Percentiles rank a stretch among this genome's conserved stretches.
phyloP scores from a whole-genome alignment of 768 basidiomycete genomes.

The Trametes cingulata region DNA sequence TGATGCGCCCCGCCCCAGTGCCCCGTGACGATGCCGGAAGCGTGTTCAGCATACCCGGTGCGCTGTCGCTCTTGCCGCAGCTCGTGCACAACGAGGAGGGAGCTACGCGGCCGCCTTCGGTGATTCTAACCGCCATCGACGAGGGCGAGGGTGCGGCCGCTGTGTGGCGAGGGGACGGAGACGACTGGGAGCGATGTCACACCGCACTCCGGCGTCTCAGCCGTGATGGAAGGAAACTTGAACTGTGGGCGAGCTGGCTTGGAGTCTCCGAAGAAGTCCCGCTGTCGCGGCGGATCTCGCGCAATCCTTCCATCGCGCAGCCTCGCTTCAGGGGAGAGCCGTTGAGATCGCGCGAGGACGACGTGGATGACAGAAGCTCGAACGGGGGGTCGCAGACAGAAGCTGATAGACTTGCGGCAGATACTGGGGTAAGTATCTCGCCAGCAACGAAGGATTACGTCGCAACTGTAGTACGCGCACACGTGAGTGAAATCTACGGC shows the following conservation, averaged over 20 bases:
- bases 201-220: conserved; percentile 52
- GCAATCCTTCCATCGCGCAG: conserved; percentile 27
- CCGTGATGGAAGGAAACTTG: conserved; percentile 73
- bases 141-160: conserved; percentile 8
- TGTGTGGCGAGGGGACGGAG: conserved; percentile 58
- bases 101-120: conserved; percentile 30
- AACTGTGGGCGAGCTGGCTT: conserved; percentile 77
- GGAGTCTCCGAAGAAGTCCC: conserved; percentile 29
- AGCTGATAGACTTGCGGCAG: conserved; percentile 14
- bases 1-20: conserved; percentile 63
- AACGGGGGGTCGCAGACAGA: conserved; percentile 33
- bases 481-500: conserved; percentile 47
- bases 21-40: conserved; percentile 15
- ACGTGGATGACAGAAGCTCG: conserved; percentile 36
- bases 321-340: conserved; percentile 13
- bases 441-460: conserved; percentile 42
- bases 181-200: conserved; percentile 63
- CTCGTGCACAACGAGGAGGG: conserved; percentile 12
- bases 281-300: not conserved
- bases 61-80: not conserved
- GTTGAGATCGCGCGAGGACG: conserved; percentile 37
- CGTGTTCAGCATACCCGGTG: not conserved
- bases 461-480: conserved; percentile 49
- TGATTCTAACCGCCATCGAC: conserved; percentile 27
- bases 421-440: conserved; percentile 22